phyloP scores from a whole-genome alignment of 805 yeast genomes.

The Yamadazyma ubonensis region DNA sequence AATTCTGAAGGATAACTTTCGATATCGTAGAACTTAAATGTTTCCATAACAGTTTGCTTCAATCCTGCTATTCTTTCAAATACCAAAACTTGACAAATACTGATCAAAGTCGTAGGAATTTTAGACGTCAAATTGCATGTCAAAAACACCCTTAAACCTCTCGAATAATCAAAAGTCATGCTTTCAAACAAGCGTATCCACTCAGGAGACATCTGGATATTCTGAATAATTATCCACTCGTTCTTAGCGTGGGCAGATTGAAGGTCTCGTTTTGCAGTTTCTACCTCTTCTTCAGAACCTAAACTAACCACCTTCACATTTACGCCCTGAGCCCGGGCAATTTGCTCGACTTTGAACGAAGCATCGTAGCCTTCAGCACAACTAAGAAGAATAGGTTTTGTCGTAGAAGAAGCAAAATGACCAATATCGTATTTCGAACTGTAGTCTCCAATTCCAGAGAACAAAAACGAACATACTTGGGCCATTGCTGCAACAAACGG shows the following conservation, averaged over 20 bases:
- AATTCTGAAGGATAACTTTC: constrained; percentile 41
- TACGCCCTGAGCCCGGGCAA: constrained; percentile 33
- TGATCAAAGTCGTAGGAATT: constrained; percentile 57
- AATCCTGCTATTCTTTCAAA: constrained; percentile 67
- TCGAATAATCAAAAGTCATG: constrained; percentile 28
- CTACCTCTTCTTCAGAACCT: constrained; percentile 70
- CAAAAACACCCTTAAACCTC: constrained; percentile 55
- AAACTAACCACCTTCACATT: constrained; percentile 53
- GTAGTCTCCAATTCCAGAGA: constrained; percentile 26
- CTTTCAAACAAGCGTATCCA: constrained; percentile 62
- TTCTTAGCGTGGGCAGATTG: constrained; percentile 45
- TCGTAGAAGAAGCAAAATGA: constrained; percentile 24
- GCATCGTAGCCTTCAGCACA: constrained; percentile 69
- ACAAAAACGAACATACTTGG: constrained; percentile 22
- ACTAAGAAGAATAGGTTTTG: constrained; percentile 50
- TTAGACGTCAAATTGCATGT: constrained; percentile 54
- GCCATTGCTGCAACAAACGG: constrained; percentile 19
- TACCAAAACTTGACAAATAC: constrained; percentile 52
- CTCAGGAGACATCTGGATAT: constrained; percentile 66
- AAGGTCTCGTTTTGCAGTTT: constrained; percentile 49
- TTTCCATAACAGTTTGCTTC: constrained; percentile 44
- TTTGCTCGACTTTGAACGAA: constrained; percentile 47
- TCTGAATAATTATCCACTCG: constrained; percentile 75
- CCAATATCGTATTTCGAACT: constrained; percentile 32
- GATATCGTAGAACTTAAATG: constrained; percentile 21